phyloP scores from a whole-genome alignment of 2,329 filamentous ascomycete species.

The Magnaporthales sp. region DNA sequence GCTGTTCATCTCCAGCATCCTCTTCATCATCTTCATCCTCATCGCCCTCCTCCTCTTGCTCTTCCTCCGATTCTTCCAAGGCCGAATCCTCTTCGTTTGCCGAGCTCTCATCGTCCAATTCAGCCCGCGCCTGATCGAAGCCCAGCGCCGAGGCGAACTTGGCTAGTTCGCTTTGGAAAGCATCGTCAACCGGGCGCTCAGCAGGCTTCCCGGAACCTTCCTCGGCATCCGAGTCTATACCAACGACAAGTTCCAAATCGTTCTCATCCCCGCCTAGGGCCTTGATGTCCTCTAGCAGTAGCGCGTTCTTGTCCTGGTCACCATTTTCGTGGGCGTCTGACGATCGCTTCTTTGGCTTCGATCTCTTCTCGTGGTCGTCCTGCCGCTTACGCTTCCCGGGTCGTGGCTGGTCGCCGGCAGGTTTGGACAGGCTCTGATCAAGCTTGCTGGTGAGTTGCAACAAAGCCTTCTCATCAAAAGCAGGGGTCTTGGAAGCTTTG shows the following conservation, averaged over 20 bases:
- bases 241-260: slow-evolving; percentile 52
- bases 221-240: slow-evolving; percentile 41
- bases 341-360: slow-evolving; percentile 19
- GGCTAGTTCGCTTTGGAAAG: slow-evolving; percentile 38
- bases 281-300: slow-evolving; percentile 53
- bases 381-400: slow-evolving; percentile 26
- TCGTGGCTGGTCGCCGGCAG: slow-evolving; percentile 18
- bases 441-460: slow-evolving; percentile 47
- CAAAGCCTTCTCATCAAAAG: slow-evolving; percentile 41
- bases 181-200: slow-evolving; percentile 16
- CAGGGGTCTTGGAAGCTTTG: slow-evolving; percentile 11
- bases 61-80: slow-evolving; percentile 22
- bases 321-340: slow-evolving; percentile 13
- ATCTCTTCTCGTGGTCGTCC: slow-evolving; percentile 19
- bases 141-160: slow-evolving; percentile 42
- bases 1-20: neutral
- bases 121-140: slow-evolving; percentile 32
- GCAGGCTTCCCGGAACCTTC: slow-evolving; percentile 22
- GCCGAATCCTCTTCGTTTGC: slow-evolving; percentile 25
- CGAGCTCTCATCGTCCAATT: slow-evolving; percentile 27
- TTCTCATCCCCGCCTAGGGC: slow-evolving; percentile 58
- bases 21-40: slow-evolving; percentile 7
- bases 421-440: slow-evolving; percentile 38
- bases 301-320: slow-evolving; percentile 12
- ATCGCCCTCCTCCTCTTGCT: slow-evolving; percentile 20